Percentiles rank a stretch among this genome's conserved stretches.
Conservation (phyloP, 2,329 filamentous ascomycete genomes). For the Immersiporthe knoxdaviesiana region DNA sequence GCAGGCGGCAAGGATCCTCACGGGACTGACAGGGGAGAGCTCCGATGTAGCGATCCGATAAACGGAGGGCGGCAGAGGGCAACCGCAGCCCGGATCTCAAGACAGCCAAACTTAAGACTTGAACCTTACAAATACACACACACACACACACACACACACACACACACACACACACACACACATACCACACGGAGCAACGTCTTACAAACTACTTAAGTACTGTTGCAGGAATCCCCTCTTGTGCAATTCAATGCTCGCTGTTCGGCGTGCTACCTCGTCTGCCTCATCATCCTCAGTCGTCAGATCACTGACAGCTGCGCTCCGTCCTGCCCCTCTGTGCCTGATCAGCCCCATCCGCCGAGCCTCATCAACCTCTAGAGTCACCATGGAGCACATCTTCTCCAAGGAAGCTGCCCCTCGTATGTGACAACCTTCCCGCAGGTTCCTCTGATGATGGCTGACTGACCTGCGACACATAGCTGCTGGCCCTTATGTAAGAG, state of each 20-base stretch:
- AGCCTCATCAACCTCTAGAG: constrained; percentile 19
- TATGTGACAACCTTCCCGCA: constrained; percentile 43
- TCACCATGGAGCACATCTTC: constrained; percentile 44
- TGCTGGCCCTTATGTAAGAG: constrained; percentile 65
- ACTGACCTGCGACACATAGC: constrained; percentile 45
- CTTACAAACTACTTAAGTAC: background rate
- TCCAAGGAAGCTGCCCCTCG: constrained; percentile 63
- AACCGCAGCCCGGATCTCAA: background rate
- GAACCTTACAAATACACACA: background rate
- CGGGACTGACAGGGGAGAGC: constrained; percentile 11
- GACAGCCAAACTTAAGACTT: background rate
- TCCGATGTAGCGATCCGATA: constrained; percentile 15
- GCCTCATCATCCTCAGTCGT: constrained; percentile 19
- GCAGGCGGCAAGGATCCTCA: constrained; percentile 2
- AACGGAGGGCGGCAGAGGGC: constrained; percentile 16
- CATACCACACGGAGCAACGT: background rate
- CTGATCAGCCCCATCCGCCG: constrained; percentile 13
- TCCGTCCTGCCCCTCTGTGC: constrained; percentile 12
- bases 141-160: background rate
- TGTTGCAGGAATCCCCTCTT: background rate
- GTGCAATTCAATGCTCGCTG: constrained; percentile 23
- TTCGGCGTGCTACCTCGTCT: constrained; percentile 10
- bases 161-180: background rate
- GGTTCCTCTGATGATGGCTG: constrained; percentile 15
- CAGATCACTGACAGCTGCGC: constrained; percentile 28